Evolutionary conservation across 2,329 filamentous ascomycete species (phyloP).

Genomic region (Magnaporthiopsis rhizophila): DNA sequence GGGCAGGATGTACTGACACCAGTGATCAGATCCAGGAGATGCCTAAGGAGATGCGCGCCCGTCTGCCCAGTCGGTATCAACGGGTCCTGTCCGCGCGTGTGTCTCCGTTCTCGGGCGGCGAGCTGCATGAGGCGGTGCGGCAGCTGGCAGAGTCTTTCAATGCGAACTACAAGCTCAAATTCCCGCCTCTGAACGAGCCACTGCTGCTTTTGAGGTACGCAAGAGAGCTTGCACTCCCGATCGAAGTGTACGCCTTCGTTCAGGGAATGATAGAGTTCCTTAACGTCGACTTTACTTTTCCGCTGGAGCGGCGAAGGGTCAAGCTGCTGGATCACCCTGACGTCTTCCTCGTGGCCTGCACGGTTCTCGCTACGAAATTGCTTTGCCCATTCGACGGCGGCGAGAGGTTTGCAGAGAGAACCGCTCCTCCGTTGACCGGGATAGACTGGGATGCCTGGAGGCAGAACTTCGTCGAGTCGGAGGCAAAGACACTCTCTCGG

Average conservation of each 20-base stretch:
- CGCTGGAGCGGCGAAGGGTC: constrained; percentile 34
- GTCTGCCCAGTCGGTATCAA: constrained; percentile 55
- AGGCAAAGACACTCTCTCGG: constrained; percentile 15
- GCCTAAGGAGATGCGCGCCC: constrained; percentile 56
- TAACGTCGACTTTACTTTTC: constrained; percentile 49
- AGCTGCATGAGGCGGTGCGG: constrained; percentile 57
- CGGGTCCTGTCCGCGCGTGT: constrained; percentile 45
- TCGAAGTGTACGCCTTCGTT: constrained; percentile 56
- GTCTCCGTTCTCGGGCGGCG: constrained; percentile 38
- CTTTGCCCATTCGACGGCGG: constrained; percentile 64
- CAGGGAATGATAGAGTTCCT: constrained; percentile 46
- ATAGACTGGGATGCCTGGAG: constrained; percentile 72
- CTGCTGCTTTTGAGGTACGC: constrained; percentile 63
- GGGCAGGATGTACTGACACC: background rate
- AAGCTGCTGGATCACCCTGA: constrained; percentile 61
- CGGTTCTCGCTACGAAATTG: constrained; percentile 72
- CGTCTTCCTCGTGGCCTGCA: constrained; percentile 58
- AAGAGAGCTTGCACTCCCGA: constrained; percentile 64
- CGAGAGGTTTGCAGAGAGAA: constrained; percentile 37
- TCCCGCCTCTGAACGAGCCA: constrained; percentile 66
- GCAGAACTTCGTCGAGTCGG: constrained; percentile 31
- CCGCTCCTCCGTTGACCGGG: constrained; percentile 43
- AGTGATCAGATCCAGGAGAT: constrained; percentile 42
- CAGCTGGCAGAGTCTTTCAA: constrained; percentile 57
- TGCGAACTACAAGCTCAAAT: constrained; percentile 58